Evolutionary conservation across 257 asterid genomes (phyloP), one percentile per base, ranked within the genome.

Genomic region (Jacaranda copaia): DNA sequence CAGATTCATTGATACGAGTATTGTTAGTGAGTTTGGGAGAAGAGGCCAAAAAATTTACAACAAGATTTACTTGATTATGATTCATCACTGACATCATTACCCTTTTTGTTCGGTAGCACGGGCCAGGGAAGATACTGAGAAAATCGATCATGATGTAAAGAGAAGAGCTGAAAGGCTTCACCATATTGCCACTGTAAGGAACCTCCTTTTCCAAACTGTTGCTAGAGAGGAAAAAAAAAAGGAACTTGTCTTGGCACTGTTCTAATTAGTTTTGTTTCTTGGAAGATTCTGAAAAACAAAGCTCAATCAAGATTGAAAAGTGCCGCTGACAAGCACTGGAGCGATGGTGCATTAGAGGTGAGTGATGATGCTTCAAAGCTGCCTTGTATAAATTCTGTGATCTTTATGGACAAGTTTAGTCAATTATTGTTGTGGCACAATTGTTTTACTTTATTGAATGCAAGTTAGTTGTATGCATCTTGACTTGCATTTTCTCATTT

Each of bases 291-390:
- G 57, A 93, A 89, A 82, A 81, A 80, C 68, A 87, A 80, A 83
- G 98, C 99, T 80, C 81, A 93, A 84, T 87, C 94, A 2, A 87
- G 84, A 81, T 81, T 95, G 85, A 93, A 93, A 87, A 91, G 56
- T 57, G 98, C 91, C 62, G 99, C 99, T 52, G 96, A 91, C 82
- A 84, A 84, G 77, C 98, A 95, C 80, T 93, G 99, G 99, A 95
- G 93, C 67, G 92, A 93, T 81, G 99, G 99, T 60, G 99, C 98
- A 67, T 85, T 88, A 78, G 93, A 88, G 91, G 93, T 88, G 61
- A 7, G 18, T 66, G 59, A 42, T 72, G 55, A 78, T 80, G 66
- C 67, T 59, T 11, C 80, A 56, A 80, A 73, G 82, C 83, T 84
- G 76, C 77, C 51, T 58, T 70, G 72, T 69, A n/a, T 40, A 73